Base-by-base conservation (phyloP, 2,329 filamentous ascomycete species). In the Sporothrix brasiliensis region DNA sequence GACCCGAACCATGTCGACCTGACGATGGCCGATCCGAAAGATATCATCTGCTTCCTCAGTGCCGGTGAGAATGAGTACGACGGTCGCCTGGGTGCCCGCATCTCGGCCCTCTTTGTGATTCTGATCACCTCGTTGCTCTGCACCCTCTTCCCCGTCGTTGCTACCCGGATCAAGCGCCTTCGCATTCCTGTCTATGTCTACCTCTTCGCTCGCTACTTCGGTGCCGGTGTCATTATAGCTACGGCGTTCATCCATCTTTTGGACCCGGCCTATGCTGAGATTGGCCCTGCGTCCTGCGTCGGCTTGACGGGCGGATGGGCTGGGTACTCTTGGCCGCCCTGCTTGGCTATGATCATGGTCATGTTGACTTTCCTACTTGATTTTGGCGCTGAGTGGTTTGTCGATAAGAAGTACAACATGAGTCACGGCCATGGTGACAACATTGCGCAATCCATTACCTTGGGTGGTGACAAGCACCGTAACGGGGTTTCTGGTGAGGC, bases 161-260 rank as follows among this genome's bases (percentile, higher is more conserved):
- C 92, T 19, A 85, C 86, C 30, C 84, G 86, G 50, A 84, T 89
- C 68, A 81, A 79, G 67, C 83, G 84, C 44, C 74, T 88, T 2
- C 83, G 84, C 2, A 80, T 92, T 2, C 89, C 89, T 0, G 83
- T 85, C 69, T 91, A 88, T 81, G 83, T 87, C 1, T 93, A 92
- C 79, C 89, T 97, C 79, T 82, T 94, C 70, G 91, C 91, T 73
- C 97, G 97, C 78, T 97, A 94, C 80, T 93, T 97, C 77, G 94
- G 94, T 73, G 95, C 93, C 0, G 94, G 94, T 60, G 93, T 97
- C 73, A 97, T 98, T 76, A 88, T 97, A 74, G 91, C 92, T 5
- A 98, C 94, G 1, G 93, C 94, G 0, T 97, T 96, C 79, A 94
- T 98, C 78, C 94, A 97, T 79, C 83, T 94, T 1, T 85, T 98